These are phyloP conservation scores for Colletotrichum gloeosporioides DNA, from an alignment of 2,329 filamentous ascomycete species.

Conservation along the genomic window DNA sequence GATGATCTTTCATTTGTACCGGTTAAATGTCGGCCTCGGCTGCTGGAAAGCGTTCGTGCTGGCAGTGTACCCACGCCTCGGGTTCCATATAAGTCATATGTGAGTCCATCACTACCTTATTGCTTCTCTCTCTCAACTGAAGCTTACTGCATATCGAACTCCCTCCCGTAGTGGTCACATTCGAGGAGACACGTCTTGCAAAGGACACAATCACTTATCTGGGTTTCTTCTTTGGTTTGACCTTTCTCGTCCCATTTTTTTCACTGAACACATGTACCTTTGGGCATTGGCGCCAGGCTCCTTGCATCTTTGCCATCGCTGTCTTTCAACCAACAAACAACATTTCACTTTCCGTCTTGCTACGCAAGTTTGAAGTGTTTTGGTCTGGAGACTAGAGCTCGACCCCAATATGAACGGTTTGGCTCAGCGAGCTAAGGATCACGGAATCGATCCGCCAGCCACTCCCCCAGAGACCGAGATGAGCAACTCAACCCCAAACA, in stretches of 20 bases:
- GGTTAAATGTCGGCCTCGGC: constrained; percentile 34
- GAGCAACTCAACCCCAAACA: constrained; percentile 52
- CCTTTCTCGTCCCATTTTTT: not conserved
- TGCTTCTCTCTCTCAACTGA: constrained; percentile 16
- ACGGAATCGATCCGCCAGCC: constrained; percentile 33
- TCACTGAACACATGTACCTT: not conserved
- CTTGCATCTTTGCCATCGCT: not conserved
- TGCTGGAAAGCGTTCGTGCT: constrained; percentile 17
- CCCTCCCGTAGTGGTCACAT: not conserved
- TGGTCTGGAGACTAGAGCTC: not conserved
- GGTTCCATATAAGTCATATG: constrained; percentile 22
- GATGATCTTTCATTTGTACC: constrained; percentile 25
- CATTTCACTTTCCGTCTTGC: not conserved
- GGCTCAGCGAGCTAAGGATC: constrained; percentile 19
- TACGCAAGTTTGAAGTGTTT: not conserved
- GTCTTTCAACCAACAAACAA: not conserved
- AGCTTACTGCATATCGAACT: not conserved
- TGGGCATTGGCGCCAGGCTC: not conserved
- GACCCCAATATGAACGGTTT: not conserved
- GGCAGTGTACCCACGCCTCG: constrained; percentile 7
- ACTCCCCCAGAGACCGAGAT: constrained; percentile 24
- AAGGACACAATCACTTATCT: not conserved
- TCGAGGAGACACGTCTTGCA: not conserved
- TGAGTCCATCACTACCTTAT: constrained; percentile 21
- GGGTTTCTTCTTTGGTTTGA: not conserved